phyloP scores from a whole-genome alignment of 768 basidiomycete species.

The Cyclocybe aegerita region DNA sequence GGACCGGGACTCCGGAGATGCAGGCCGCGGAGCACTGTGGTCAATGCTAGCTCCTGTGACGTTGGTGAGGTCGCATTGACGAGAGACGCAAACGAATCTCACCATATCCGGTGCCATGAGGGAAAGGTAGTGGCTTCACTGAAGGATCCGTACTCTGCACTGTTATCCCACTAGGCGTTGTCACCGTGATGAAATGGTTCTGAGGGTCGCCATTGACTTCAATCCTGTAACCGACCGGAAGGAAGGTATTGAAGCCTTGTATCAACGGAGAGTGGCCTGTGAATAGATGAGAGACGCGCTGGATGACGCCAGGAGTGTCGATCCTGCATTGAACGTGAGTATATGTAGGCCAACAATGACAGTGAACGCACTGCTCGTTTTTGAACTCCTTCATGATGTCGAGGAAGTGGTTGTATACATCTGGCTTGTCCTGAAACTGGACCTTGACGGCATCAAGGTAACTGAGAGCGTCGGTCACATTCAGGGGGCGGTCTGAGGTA shows the following conservation, averaged over 20 bases:
- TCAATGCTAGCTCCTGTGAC: slow-evolving; percentile 5
- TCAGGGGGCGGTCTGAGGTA: slow-evolving; percentile 63
- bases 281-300: slow-evolving; percentile 92
- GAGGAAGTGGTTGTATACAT: slow-evolving; percentile 91
- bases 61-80: background rate
- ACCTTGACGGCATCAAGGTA: slow-evolving; percentile 93
- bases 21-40: slow-evolving; percentile 6
- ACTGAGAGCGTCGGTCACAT: slow-evolving; percentile 90
- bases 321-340: slow-evolving; percentile 52
- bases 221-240: slow-evolving; percentile 93
- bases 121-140: slow-evolving; percentile 18
- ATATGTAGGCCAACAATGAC: background rate
- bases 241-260: slow-evolving; percentile 97
- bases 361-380: slow-evolving; percentile 70
- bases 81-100: slow-evolving; percentile 1
- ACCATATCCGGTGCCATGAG: slow-evolving; percentile 15
- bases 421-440: slow-evolving; percentile 90
- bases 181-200: slow-evolving; percentile 74
- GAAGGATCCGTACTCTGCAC: slow-evolving; percentile 52
- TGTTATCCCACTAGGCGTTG: slow-evolving; percentile 68
- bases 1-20: slow-evolving; percentile 34
- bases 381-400: slow-evolving; percentile 99
- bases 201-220: slow-evolving; percentile 70
- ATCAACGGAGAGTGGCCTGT: slow-evolving; percentile 88
- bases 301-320: slow-evolving; percentile 97